These are phyloP conservation scores for Tulasnella sp. DNA, from an alignment of 768 basidiomycete species.

Conservation along the genomic window DNA sequence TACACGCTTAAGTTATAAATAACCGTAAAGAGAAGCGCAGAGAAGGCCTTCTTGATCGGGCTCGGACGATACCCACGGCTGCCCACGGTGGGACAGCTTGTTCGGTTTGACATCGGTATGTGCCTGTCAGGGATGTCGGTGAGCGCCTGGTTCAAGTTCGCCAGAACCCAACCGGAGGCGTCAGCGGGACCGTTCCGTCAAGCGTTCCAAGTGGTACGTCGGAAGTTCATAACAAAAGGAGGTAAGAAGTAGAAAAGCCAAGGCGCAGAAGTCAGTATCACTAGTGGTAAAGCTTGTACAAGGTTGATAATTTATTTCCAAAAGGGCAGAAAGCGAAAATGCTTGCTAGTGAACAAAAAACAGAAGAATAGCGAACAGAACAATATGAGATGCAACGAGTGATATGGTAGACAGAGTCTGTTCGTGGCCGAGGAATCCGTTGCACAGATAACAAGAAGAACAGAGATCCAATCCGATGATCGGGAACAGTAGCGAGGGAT, in stretches of 20 bases:
- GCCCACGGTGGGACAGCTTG: background rate
- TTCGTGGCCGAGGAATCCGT: background rate
- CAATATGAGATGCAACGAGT: background rate
- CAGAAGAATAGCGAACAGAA: background rate
- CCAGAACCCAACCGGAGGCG: background rate
- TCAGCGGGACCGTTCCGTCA: background rate
- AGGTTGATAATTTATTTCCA: slow-evolving; percentile 2
- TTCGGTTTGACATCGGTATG: background rate
- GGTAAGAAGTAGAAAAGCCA: background rate
- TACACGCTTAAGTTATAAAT: slow-evolving; percentile 1
- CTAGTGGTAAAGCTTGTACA: background rate
- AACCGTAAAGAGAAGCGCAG: background rate
- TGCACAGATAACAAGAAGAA: background rate
- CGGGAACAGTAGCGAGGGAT: background rate
- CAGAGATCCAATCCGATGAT: background rate
- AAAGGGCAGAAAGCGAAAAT: background rate
- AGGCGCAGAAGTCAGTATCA: background rate
- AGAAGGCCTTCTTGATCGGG: background rate
- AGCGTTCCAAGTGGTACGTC: background rate
- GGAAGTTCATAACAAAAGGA: background rate
- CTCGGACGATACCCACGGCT: background rate
- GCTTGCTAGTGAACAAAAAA: background rate
- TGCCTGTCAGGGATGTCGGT: background rate
- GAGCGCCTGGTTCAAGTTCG: background rate
- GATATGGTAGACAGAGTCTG: background rate